These are phyloP conservation scores for Cladosporium austrohemisphaericum DNA, from an alignment of 2,329 filamentous ascomycete genomes.

Conservation along the genomic window DNA sequence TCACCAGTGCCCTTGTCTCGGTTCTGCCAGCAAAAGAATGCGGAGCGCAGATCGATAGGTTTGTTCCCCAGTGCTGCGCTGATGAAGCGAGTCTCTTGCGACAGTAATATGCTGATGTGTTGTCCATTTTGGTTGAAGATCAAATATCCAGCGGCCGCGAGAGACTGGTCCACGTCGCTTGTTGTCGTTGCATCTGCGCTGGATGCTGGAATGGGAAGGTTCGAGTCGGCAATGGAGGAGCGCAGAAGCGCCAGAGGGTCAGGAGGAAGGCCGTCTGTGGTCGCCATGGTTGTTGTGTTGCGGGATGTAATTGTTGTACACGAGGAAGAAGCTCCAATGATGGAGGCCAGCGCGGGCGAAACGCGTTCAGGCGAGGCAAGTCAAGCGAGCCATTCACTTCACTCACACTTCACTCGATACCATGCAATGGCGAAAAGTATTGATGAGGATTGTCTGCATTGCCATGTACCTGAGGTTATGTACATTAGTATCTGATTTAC, in stretches of 20 bases:
- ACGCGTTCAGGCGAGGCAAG: not conserved
- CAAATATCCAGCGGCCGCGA: conserved; percentile 71
- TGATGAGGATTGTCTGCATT: no score
- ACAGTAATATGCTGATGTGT: conserved; percentile 48
- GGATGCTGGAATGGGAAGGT: conserved; percentile 68
- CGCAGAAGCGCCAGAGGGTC: conserved; percentile 79
- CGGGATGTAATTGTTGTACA: not conserved
- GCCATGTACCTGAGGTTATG: no score
- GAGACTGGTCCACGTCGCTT: conserved; percentile 52
- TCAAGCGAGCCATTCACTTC: not conserved
- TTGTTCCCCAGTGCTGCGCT: conserved; percentile 51
- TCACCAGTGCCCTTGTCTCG: conserved; percentile 85
- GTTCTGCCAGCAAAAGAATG: conserved; percentile 95
- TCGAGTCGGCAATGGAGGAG: conserved; percentile 70
- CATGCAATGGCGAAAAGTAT: no score
- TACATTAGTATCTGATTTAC: no score
- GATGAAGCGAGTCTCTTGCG: conserved; percentile 73
- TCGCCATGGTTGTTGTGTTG: conserved; percentile 48
- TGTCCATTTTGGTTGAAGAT: conserved; percentile 50
- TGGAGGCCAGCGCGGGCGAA: not conserved
- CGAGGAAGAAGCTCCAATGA: not conserved
- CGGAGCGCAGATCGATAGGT: conserved; percentile 71
- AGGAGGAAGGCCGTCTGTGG: conserved; percentile 45
- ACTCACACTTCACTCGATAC: not conserved
- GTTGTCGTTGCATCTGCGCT: conserved; percentile 59